Conservation (phyloP, 768 basidiomycete genomes). For the Sporobolomyces pararoseus region DNA sequence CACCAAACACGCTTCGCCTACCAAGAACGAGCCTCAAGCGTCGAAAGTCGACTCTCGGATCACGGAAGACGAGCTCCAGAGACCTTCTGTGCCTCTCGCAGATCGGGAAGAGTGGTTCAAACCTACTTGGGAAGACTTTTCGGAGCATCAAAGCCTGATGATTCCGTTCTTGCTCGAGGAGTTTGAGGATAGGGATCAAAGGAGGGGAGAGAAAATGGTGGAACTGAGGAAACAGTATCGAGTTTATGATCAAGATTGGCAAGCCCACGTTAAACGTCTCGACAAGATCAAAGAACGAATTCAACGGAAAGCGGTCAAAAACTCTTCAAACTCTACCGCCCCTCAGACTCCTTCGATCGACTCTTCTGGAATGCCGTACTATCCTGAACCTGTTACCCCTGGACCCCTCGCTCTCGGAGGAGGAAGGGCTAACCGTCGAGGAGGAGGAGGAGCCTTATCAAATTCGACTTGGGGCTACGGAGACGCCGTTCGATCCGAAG, state of each 20-base stretch:
- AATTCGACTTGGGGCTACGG: constrained; percentile 50
- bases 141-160: constrained; percentile 17
- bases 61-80: not conserved
- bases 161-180: constrained; percentile 20
- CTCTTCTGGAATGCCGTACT: constrained; percentile 39
- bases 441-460: constrained; percentile 17
- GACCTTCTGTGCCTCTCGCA: not conserved
- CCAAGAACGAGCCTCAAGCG: not conserved
- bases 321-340: not conserved
- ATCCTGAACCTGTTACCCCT: constrained; percentile 36
- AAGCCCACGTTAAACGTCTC: constrained; percentile 64
- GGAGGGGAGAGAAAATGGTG: constrained; percentile 55
- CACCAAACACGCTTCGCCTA: not conserved
- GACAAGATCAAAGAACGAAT: constrained; percentile 58
- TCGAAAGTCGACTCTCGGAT: not conserved
- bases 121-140: constrained; percentile 16
- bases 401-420: constrained; percentile 27
- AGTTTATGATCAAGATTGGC: constrained; percentile 67
- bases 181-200: constrained; percentile 27
- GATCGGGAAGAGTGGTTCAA: constrained; percentile 6
- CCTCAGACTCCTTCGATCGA: constrained; percentile 44
- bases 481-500: constrained; percentile 86
- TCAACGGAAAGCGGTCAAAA: constrained; percentile 11
- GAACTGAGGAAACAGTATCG: constrained; percentile 65
- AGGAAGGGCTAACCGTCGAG: constrained; percentile 46